phyloP scores from a whole-genome alignment of 441 rosid species.

The Gossypium davidsonii region DNA sequence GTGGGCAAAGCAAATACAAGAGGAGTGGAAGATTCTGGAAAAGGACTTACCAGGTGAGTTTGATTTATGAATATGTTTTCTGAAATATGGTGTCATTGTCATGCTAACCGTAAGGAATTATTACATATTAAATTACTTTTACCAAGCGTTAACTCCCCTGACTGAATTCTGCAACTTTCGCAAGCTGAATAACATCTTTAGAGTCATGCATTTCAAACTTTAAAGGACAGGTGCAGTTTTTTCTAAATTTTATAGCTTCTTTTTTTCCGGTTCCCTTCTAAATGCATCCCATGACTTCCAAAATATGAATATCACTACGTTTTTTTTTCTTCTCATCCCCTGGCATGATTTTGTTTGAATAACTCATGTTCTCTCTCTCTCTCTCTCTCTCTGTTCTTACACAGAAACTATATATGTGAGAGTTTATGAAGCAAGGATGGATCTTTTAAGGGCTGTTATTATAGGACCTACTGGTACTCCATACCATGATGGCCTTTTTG shows the following conservation, averaged over 20 bases:
- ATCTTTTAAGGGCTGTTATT: conserved; percentile 52
- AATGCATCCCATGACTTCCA: background rate
- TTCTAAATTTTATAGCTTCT: background rate
- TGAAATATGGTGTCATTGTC: background rate
- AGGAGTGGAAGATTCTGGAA: conserved; percentile 54
- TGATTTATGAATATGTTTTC: background rate
- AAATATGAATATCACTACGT: background rate
- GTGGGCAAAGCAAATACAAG: conserved; percentile 51
- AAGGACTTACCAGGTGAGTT: conserved; percentile 45
- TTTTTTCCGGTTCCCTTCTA: background rate
- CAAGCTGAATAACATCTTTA: background rate
- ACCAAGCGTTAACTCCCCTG: background rate
- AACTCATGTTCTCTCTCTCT: background rate
- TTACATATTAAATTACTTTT: background rate
- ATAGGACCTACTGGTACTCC: conserved; percentile 59
- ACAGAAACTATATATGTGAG: conserved; percentile 50
- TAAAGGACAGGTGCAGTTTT: background rate
- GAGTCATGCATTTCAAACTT: background rate
- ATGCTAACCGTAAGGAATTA: background rate
- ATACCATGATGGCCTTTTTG: conserved; percentile 62
- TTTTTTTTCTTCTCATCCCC: background rate
- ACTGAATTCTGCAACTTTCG: background rate
- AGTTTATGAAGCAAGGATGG: conserved; percentile 55
- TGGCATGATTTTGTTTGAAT: conserved; percentile 3
- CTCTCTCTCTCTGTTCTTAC: background rate